Conservation (phyloP, 331 rosid species). For the Malus hybrid region DNA sequence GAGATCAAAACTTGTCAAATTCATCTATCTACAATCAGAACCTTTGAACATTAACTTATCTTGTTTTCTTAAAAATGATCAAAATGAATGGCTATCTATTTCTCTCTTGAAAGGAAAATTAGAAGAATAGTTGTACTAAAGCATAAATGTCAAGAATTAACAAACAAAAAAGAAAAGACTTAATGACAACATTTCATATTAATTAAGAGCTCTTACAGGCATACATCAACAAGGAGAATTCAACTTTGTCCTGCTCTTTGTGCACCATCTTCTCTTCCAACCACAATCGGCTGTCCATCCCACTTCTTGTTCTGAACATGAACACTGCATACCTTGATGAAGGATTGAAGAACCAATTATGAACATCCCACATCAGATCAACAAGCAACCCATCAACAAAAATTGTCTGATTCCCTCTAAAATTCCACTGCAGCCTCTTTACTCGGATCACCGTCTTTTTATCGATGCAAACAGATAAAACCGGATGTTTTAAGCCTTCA, state of each 20-base stretch:
- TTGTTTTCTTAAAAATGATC: slow-evolving; percentile 6
- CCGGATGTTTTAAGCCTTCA: slow-evolving; percentile 45
- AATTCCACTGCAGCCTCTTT: slow-evolving; percentile 88
- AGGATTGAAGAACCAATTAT: slow-evolving; percentile 74
- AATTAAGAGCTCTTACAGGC: slow-evolving; percentile 69
- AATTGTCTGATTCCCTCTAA: slow-evolving; percentile 82
- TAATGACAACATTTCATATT: background rate
- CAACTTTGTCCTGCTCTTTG: slow-evolving; percentile 40
- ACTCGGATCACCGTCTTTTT: slow-evolving; percentile 71
- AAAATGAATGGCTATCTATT: slow-evolving; percentile 21
- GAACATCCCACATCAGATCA: slow-evolving; percentile 95
- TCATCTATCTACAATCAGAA: slow-evolving; percentile 13
- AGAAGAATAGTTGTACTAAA: background rate
- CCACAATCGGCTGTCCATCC: slow-evolving; percentile 81
- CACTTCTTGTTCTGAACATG: slow-evolving; percentile 82
- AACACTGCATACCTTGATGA: slow-evolving; percentile 60
- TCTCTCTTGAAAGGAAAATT: slow-evolving; percentile 23
- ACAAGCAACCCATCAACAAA: slow-evolving; percentile 84
- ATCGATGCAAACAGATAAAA: slow-evolving; percentile 53
- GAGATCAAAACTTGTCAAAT: slow-evolving; percentile 8
- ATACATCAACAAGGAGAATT: slow-evolving; percentile 82
- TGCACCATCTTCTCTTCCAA: slow-evolving; percentile 56
- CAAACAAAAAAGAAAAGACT: background rate
- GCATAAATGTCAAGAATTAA: background rate
- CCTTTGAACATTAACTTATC: slow-evolving; percentile 7